These are phyloP conservation scores for Pleurotus pulmonarius DNA, from an alignment of 768 basidiomycete genomes.

Conservation along the genomic window DNA sequence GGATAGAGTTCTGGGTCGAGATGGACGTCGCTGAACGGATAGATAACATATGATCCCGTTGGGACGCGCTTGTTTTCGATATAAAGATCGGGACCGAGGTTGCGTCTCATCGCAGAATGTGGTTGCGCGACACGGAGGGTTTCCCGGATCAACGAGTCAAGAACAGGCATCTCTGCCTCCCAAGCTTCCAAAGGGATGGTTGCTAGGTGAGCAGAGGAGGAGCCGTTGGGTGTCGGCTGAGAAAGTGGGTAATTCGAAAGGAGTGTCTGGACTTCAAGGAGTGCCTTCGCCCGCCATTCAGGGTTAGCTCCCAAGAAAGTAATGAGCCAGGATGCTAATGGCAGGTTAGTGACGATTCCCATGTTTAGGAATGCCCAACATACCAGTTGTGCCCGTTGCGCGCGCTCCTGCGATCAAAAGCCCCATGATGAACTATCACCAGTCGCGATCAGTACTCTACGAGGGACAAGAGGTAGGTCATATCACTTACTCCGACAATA, in stretches of 20 bases:
- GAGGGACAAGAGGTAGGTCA: conserved; percentile 14
- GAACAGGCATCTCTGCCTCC: conserved; percentile 66
- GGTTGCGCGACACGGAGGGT: conserved; percentile 78
- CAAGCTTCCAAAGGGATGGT: conserved; percentile 64
- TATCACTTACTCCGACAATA: conserved; percentile 59
- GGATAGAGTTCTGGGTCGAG: conserved; percentile 68
- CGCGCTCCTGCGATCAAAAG: conserved; percentile 77
- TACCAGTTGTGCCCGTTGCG: conserved; percentile 72
- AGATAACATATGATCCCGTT: conserved; percentile 71
- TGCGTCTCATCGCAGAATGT: conserved; percentile 77
- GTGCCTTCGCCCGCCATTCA: conserved; percentile 63
- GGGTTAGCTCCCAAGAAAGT: conserved; percentile 67
- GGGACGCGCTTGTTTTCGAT: conserved; percentile 70
- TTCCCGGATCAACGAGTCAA: conserved; percentile 73
- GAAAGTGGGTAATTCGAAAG: conserved; percentile 37
- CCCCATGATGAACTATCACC: conserved; percentile 73
- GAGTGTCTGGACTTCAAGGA: conserved; percentile 54
- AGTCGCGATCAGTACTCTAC: neutral
- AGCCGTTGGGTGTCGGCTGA: conserved; percentile 17
- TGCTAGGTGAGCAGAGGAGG: conserved; percentile 45
- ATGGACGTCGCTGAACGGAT: conserved; percentile 80
- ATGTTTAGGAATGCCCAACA: conserved; percentile 4
- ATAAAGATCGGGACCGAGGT: conserved; percentile 66
- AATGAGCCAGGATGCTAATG: conserved; percentile 66
- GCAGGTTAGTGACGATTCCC: neutral